phyloP scores from a whole-genome alignment of 73 alveolate species.

The Uronychia setigera region DNA sequence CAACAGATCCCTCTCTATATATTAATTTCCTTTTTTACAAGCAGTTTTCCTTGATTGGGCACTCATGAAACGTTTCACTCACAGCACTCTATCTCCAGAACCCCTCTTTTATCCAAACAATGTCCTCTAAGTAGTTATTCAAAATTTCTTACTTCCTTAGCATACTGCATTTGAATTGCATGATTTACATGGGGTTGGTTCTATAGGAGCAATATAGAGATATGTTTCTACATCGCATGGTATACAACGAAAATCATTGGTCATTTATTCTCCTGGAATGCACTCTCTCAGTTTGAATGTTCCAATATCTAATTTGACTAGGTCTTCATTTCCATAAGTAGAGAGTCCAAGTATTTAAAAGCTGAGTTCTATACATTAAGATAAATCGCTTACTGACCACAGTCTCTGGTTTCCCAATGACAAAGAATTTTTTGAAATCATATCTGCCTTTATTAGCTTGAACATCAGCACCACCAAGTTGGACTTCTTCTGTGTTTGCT shows the following conservation, averaged over 20 bases:
- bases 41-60: conserved; percentile 1
- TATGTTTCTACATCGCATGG: conserved; percentile 19
- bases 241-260: conserved; percentile 21
- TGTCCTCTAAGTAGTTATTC: conserved; percentile 14
- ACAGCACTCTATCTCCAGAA: conserved; percentile 42
- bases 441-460: background rate
- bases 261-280: conserved; percentile 39
- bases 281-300: no score
- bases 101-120: conserved; percentile 25
- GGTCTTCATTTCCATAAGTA: no score
- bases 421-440: background rate
- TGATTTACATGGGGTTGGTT: background rate
- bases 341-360: no score
- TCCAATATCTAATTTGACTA: no score
- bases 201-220: conserved; percentile 16
- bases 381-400: no score
- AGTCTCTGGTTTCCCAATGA: background rate
- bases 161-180: conserved; percentile 38
- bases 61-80: conserved; percentile 24
- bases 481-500: background rate
- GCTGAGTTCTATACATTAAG: no score
- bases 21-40: conserved; percentile 21
- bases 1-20: conserved; percentile 14
- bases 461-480: background rate
- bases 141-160: conserved; percentile 19